These are phyloP conservation scores for Beauveria rudraprayagi DNA, from an alignment of 2,329 filamentous ascomycete genomes.

Conservation along the genomic window DNA sequence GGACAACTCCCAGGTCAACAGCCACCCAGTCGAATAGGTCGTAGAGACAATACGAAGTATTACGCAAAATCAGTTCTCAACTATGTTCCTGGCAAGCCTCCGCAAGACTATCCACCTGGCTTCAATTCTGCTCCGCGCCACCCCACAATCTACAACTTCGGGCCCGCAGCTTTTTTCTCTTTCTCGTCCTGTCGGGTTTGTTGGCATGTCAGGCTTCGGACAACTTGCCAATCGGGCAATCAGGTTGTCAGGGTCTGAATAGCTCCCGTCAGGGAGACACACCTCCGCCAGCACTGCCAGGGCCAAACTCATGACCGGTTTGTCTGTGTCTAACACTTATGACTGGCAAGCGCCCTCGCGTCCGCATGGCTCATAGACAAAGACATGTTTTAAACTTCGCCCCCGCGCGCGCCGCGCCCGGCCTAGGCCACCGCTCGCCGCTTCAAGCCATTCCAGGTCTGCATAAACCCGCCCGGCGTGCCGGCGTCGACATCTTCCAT, in stretches of 20 bases:
- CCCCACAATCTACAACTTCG: constrained; percentile 11
- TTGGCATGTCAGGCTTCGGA: no score
- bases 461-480: neutral
- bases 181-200: neutral
- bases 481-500: neutral
- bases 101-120: neutral
- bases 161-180: neutral
- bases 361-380: neutral
- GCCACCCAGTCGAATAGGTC: neutral
- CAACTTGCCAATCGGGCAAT: no score
- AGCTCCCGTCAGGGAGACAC: neutral
- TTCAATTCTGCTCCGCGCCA: constrained; percentile 8
- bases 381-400: neutral
- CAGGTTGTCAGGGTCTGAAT: neutral
- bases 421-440: neutral
- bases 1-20: neutral
- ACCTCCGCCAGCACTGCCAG: neutral
- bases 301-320: no score
- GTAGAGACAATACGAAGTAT: neutral
- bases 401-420: neutral
- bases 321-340: no score
- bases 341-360: no score
- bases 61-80: neutral
- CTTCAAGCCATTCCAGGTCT: neutral
- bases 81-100: neutral